phyloP scores from a whole-genome alignment of 2,329 filamentous ascomycete species.

The Annulohypoxylon truncatum region DNA sequence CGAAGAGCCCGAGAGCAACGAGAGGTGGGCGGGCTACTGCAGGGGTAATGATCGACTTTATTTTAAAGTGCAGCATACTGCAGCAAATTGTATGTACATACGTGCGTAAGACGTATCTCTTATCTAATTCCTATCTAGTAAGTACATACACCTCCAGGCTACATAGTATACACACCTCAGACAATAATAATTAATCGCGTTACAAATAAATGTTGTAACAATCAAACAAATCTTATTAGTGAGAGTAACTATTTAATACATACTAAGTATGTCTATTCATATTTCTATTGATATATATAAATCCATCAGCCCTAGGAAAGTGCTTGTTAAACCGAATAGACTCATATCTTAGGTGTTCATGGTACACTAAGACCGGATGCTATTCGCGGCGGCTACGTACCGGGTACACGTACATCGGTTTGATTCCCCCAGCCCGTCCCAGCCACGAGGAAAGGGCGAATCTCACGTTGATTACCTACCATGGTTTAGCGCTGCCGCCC shows the following conservation, averaged over 20 bases:
- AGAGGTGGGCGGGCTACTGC: constrained; percentile 17
- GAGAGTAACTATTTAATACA: no score
- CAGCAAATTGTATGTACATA: background rate
- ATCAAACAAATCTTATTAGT: no score
- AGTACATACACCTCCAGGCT: background rate
- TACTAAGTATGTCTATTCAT: background rate
- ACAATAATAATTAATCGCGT: background rate
- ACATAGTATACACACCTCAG: background rate
- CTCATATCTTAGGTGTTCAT: background rate
- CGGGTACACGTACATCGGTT: constrained; percentile 3
- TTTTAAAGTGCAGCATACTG: constrained; percentile 15
- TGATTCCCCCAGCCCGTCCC: constrained; percentile 11
- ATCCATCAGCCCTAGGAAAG: background rate
- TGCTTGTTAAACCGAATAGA: background rate
- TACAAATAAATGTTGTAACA: background rate
- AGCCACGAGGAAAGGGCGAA: constrained; percentile 23
- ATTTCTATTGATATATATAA: background rate
- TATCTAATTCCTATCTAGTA: no score
- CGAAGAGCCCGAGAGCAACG: background rate
- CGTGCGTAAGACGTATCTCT: background rate
- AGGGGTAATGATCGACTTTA: constrained; percentile 19
- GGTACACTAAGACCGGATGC: background rate
- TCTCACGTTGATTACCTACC: constrained; percentile 24
- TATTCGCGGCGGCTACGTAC: constrained; percentile 2
- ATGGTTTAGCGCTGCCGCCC: constrained; percentile 22